phyloP scores from a whole-genome alignment of 495 filamentous ascomycete species.

The Penicillium verhagenii region DNA sequence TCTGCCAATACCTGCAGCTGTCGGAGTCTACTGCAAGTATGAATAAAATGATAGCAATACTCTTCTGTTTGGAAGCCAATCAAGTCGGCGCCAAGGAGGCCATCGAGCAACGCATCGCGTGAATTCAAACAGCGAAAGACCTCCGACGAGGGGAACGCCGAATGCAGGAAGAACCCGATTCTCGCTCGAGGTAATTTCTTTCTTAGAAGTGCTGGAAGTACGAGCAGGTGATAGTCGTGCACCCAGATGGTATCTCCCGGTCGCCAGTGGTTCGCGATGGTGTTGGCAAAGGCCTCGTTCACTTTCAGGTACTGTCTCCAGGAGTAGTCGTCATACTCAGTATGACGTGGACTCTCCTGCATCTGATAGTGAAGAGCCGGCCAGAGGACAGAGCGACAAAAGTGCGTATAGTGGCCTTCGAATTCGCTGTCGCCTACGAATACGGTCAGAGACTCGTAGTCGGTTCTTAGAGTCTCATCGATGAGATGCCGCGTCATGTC shows the following conservation, averaged over 20 bases:
- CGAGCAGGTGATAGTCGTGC: slow-evolving; percentile 85
- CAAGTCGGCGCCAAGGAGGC: slow-evolving; percentile 86
- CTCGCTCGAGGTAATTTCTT: slow-evolving; percentile 75
- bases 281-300: slow-evolving; percentile 84
- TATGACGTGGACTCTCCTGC: slow-evolving; percentile 90
- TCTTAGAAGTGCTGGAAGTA: slow-evolving; percentile 77
- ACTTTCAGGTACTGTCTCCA: slow-evolving; percentile 86
- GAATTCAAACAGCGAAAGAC: slow-evolving; percentile 82
- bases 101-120: slow-evolving; percentile 75
- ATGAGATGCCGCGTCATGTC: slow-evolving; percentile 71
- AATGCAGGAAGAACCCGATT: slow-evolving; percentile 90
- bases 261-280: slow-evolving; percentile 79
- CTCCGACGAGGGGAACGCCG: slow-evolving; percentile 88
- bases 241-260: slow-evolving; percentile 85
- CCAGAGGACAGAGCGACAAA: slow-evolving; percentile 83
- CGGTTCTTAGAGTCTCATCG: slow-evolving; percentile 68
- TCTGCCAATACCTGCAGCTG: slow-evolving; percentile 75
- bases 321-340: slow-evolving; percentile 90
- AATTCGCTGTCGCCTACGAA: slow-evolving; percentile 82
- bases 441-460: slow-evolving; percentile 74
- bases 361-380: slow-evolving; percentile 92
- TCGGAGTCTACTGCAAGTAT: slow-evolving; percentile 82
- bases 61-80: slow-evolving; percentile 88
- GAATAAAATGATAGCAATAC: slow-evolving; percentile 87
- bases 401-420: slow-evolving; percentile 84